phyloP scores from a whole-genome alignment of 441 rosid species.

The Lepidium campestre region DNA sequence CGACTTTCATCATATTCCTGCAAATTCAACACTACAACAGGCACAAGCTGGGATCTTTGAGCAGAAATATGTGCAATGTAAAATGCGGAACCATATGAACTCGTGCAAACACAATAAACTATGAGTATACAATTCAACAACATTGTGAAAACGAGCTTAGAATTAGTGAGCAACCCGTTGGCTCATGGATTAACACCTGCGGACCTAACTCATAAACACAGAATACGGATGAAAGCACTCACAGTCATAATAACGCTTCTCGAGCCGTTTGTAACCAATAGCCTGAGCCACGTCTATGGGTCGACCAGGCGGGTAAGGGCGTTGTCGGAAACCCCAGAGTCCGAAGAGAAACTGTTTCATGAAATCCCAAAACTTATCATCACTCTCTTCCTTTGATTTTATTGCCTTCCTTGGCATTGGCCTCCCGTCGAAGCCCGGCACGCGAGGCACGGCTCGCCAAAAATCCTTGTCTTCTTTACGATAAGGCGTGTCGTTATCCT shows the following conservation, averaged over 20 bases:
- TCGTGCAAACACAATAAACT: not conserved
- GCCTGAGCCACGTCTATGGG: slow-evolving; percentile 93
- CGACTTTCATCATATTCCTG: not conserved
- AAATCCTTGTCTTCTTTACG: slow-evolving; percentile 61
- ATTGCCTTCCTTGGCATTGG: slow-evolving; percentile 87
- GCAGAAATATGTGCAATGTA: not conserved
- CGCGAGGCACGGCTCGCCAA: slow-evolving; percentile 72
- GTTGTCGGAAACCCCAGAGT: slow-evolving; percentile 82
- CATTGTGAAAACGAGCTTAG: not conserved
- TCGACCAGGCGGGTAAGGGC: slow-evolving; percentile 81
- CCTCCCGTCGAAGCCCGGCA: slow-evolving; percentile 72
- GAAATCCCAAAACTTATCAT: slow-evolving; percentile 92
- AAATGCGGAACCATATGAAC: not conserved
- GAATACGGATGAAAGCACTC: slow-evolving; percentile 28
- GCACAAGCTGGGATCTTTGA: not conserved
- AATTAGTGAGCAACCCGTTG: not conserved
- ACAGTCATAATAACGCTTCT: slow-evolving; percentile 88
- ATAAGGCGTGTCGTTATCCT: slow-evolving; percentile 52
- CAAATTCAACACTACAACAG: not conserved
- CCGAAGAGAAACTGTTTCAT: slow-evolving; percentile 78
- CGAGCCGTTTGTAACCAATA: slow-evolving; percentile 81
- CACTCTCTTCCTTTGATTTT: slow-evolving; percentile 62
- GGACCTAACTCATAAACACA: not conserved
- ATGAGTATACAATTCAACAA: not conserved
- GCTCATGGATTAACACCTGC: not conserved